phyloP scores from a whole-genome alignment of 2,329 filamentous ascomycete genomes.

The Penicillium sp. region DNA sequence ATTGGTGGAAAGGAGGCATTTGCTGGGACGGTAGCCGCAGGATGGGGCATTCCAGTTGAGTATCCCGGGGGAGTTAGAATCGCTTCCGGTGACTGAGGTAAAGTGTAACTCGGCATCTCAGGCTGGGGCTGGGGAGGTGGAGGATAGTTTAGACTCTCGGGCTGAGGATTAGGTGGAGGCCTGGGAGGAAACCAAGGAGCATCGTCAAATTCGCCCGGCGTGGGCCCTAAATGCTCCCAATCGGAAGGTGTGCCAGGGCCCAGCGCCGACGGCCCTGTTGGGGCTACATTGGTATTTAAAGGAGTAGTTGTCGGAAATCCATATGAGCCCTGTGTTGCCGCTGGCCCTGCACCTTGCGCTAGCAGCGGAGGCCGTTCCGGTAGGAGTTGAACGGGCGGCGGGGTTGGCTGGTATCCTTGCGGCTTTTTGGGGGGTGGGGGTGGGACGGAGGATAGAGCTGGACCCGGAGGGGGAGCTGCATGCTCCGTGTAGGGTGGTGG shows the following conservation, averaged over 20 bases:
- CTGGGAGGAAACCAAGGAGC: conserved; percentile 25
- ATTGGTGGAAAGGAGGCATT: conserved; percentile 6
- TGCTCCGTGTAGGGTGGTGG: conserved; percentile 26
- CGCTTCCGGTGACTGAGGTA: conserved; percentile 1
- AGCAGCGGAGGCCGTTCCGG: conserved; percentile 16
- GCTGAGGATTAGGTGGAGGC: conserved; percentile 6
- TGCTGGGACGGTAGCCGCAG: conserved; percentile 7
- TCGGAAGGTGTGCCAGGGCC: conserved; percentile 49
- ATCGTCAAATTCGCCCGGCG: conserved; percentile 43
- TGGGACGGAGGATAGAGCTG: conserved; percentile 26
- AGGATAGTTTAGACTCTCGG: not conserved
- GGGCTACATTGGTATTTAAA: conserved; percentile 19
- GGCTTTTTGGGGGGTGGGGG: conserved; percentile 48
- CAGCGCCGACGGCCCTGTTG: conserved; percentile 40
- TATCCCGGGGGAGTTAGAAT: conserved; percentile 18
- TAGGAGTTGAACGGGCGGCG: conserved; percentile 28
- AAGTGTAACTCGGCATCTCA: not conserved
- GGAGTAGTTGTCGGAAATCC: conserved; percentile 10
- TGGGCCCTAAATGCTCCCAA: conserved; percentile 49
- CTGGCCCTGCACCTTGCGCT: conserved; percentile 19
- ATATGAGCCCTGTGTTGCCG: conserved; percentile 22
- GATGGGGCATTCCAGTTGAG: conserved; percentile 9
- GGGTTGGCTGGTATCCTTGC: conserved; percentile 38
- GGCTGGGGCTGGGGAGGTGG: not conserved
- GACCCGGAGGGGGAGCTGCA: conserved; percentile 15